Base-by-base conservation (phyloP, 345 rosid genomes). In the Acer negundo region DNA sequence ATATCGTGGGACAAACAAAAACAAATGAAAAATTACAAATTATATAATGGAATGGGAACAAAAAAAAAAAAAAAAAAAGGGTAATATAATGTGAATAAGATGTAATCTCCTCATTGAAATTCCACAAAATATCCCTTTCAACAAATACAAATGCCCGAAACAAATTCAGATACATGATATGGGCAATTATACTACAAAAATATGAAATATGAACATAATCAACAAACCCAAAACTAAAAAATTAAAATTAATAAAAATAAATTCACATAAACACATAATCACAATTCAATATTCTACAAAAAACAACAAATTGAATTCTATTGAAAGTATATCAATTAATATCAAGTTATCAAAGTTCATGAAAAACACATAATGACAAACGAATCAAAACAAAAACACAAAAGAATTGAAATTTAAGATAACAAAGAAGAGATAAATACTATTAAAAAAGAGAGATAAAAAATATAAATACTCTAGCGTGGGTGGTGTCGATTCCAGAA, bases 401-500 rank as follows among this genome's bases (percentile, higher is more conserved):
- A 24, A 7, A 7, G 28, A 46, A n/a, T 10, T 56, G 26, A 22
- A 59, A 10, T 1, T 10, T 46, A 46, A 46, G 49, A 46, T 46
- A 46, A 46, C 49, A 46, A 46, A 22, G 19, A n/a, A 22, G 10
- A 62, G 38, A 67, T 7, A 42, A 6, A 24, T 26, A 38, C 28
- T 20, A 42, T 42, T 6, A 9, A 42, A 6, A 62, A 22, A 67
- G 1, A 42, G 11, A 23, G n/a, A 38, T 28, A 24, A 7, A 20
- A 20, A 8, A 28, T 26, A 11, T 10, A 69, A 24, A 38, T 74
- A 85, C 90, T 62, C 86, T 83, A 35, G 90, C 86, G 61, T 77
- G 83, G 19, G 81, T 17, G n/a, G 88, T 78, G 75, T 85, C 82
- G 66, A 78, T 66, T 66, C 86, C 86, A 24, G 64, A 58, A 59